phyloP scores from a whole-genome alignment of 768 basidiomycete genomes.

The Dioszegia crocea region DNA sequence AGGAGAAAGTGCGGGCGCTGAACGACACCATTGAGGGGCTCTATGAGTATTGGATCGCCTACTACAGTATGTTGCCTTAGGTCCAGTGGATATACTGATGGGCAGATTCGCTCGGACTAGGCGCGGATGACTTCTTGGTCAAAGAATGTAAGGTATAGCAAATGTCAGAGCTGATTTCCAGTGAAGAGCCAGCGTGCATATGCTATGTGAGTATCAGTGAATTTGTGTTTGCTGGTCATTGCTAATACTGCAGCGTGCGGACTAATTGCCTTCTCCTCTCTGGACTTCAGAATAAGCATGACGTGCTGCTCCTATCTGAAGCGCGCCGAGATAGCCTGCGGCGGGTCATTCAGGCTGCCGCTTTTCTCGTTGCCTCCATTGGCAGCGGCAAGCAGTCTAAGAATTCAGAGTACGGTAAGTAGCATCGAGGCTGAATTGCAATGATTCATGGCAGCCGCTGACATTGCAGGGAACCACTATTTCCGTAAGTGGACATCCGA shows the following conservation, averaged over 20 bases:
- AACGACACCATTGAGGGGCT: slow-evolving; percentile 5
- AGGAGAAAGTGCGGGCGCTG: slow-evolving; percentile 1
- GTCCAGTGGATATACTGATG: neutral
- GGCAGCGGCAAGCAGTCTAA: slow-evolving; percentile 5
- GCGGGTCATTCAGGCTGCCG: slow-evolving; percentile 24
- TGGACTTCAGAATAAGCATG: slow-evolving; percentile 28
- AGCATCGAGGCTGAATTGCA: neutral
- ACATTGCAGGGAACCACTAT: slow-evolving; percentile 12
- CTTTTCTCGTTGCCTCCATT: slow-evolving; percentile 21
- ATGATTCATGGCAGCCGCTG: neutral
- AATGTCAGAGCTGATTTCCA: slow-evolving; percentile 1
- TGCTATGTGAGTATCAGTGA: slow-evolving; percentile 10
- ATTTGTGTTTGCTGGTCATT: neutral
- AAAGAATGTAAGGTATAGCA: slow-evolving; percentile 4
- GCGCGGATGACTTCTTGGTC: slow-evolving; percentile 1
- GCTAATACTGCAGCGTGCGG: slow-evolving; percentile 14
- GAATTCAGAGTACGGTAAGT: slow-evolving; percentile 14
- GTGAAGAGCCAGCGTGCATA: slow-evolving; percentile 11
- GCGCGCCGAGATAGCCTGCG: slow-evolving; percentile 22
- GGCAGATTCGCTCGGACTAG: neutral
- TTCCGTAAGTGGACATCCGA: slow-evolving; percentile 4
- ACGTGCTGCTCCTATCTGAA: slow-evolving; percentile 26
- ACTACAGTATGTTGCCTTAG: slow-evolving; percentile 1
- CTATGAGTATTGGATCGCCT: slow-evolving; percentile 6
- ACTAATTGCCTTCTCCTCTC: slow-evolving; percentile 29